Base-by-base conservation (phyloP, 495 filamentous ascomycete species). In the Friedmanniomyces endolithicus region DNA sequence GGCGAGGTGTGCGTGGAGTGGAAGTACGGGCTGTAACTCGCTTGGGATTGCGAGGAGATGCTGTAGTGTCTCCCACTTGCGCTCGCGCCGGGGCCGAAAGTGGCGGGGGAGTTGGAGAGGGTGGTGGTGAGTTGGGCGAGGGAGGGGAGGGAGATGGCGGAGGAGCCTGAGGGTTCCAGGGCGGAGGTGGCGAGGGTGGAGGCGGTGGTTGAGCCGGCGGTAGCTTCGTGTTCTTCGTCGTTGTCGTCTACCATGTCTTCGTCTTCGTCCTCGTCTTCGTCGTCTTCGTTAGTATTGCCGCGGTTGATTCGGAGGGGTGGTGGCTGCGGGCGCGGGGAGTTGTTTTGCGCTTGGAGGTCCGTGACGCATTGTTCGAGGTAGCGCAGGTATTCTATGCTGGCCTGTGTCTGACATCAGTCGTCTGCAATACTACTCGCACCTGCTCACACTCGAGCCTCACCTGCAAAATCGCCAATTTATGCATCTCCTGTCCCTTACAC, bases 391-490 rank as follows among this genome's bases (percentile, higher is more conserved):
- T 97, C 92, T 62, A 98, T 97, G 59, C 88, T 94, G 19, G 92
- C 86, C 90, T 95, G 51, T 23, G 34, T 22, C 39, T 1, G 11
- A 12, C n/a, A 52, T 61, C 48, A 61, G 23, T 50, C 61, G 12
- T 62, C 29, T n/a, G 23, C 44, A 48, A 17, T 11, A 11, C n/a
- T n/a, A 33, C 17, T 43, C 11, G 12, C 4, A 31, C 27, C 27
- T 8, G 35, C 17, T 19, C 27, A 20, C 33, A 4, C 9, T 1
- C 34, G 8, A 2, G 2, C n/a, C 47, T 53, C 69, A 92, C 92
- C 81, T 95, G 88, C 46, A 98, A 74, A 58, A 98, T 96, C 1
- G 88, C 89, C 47, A 98, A 75, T 73, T 98, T 98, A 70, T 98
- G 92, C 92, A 98, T 98, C 64, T 95, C 89, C 56, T 87, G 84